Percentiles rank a stretch among this genome's conserved stretches.
phyloP scores from a whole-genome alignment of 2,329 filamentous ascomycete genomes.

The Basipetospora chlamydospora region DNA sequence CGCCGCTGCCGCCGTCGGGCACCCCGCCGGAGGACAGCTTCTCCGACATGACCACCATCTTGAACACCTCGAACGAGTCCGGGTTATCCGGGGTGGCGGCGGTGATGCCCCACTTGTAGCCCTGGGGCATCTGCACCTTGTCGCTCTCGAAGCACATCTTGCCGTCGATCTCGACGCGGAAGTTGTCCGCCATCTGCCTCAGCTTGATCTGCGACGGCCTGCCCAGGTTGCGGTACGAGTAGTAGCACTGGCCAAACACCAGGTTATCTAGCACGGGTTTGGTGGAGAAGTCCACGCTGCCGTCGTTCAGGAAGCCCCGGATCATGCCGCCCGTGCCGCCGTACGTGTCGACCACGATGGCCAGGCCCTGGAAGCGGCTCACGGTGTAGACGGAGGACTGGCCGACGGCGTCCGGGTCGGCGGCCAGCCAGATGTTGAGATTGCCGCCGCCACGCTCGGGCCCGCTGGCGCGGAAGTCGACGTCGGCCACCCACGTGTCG shows the following conservation, averaged over 20 bases:
- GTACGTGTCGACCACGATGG: slow-evolving; percentile 71
- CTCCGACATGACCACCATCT: slow-evolving; percentile 58
- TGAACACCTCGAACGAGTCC: slow-evolving; percentile 89
- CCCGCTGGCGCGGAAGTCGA: slow-evolving; percentile 79
- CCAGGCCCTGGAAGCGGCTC: slow-evolving; percentile 78
- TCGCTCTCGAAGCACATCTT: slow-evolving; percentile 69
- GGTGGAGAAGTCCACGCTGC: slow-evolving; percentile 60
- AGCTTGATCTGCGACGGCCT: slow-evolving; percentile 68
- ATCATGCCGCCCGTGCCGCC: slow-evolving; percentile 66
- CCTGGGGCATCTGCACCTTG: slow-evolving; percentile 62
- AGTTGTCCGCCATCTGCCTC: slow-evolving; percentile 43
- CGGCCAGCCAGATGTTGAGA: slow-evolving; percentile 83
- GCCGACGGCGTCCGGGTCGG: slow-evolving; percentile 46
- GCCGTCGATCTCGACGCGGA: slow-evolving; percentile 72
- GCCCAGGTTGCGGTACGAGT: slow-evolving; percentile 82
- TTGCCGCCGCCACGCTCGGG: slow-evolving; percentile 78
- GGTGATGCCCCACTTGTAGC: slow-evolving; percentile 76
- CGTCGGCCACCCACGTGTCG: slow-evolving; percentile 64
- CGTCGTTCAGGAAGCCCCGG: slow-evolving; percentile 89
- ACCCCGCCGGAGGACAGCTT: slow-evolving; percentile 7
- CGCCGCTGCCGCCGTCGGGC: slow-evolving; percentile 6
- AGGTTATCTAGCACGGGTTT: slow-evolving; percentile 68
- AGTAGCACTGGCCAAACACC: slow-evolving; percentile 86
- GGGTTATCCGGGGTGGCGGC: slow-evolving; percentile 82
- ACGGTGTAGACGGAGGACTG: slow-evolving; percentile 73